A percentile compares a stretch with the other conserved stretches of the same genome.
phyloP scores from a whole-genome alignment of 2,329 filamentous ascomycete species.

The Whalleya microplaca region DNA sequence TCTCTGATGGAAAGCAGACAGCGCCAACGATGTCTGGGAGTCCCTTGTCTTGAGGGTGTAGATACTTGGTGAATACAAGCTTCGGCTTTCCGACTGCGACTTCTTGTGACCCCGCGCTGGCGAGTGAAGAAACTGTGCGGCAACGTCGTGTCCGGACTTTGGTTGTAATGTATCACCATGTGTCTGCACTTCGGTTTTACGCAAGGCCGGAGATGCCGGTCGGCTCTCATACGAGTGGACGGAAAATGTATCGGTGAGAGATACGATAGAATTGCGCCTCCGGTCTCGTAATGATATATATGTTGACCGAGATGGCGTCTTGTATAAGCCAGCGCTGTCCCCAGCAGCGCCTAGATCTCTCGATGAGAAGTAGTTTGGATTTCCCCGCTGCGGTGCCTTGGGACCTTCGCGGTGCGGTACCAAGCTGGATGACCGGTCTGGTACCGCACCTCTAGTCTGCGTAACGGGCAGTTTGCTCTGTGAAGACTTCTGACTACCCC shows the following conservation, averaged over 20 bases:
- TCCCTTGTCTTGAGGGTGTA: constrained; percentile 63
- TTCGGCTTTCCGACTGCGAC: constrained; percentile 35
- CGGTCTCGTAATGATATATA: constrained; percentile 56
- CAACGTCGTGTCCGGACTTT: constrained; percentile 13
- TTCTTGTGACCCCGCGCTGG: constrained; percentile 35
- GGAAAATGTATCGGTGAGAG: constrained; percentile 59
- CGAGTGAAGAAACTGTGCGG: constrained; percentile 19
- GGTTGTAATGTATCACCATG: constrained; percentile 15
- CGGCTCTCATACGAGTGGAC: constrained; percentile 51
- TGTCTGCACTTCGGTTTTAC: constrained; percentile 15
- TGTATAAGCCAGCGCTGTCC: constrained; percentile 33
- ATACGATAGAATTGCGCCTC: constrained; percentile 58
- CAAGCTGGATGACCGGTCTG: constrained; percentile 38
- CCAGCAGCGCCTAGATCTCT: constrained; percentile 40
- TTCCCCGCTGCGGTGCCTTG: constrained; percentile 40
- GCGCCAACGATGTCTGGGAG: constrained; percentile 57
- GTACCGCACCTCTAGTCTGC: constrained; percentile 32
- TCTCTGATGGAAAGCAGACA: constrained; percentile 53
- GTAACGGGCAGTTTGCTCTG: constrained; percentile 26
- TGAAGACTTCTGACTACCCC: constrained; percentile 30
- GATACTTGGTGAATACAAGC: constrained; percentile 53
- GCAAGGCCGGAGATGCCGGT: constrained; percentile 45
- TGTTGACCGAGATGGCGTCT: constrained; percentile 51
- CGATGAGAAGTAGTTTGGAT: constrained; percentile 45
- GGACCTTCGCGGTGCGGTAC: constrained; percentile 41